These are phyloP conservation scores for Inosperma sp. DNA, from an alignment of 768 basidiomycete species.

Conservation along the genomic window DNA sequence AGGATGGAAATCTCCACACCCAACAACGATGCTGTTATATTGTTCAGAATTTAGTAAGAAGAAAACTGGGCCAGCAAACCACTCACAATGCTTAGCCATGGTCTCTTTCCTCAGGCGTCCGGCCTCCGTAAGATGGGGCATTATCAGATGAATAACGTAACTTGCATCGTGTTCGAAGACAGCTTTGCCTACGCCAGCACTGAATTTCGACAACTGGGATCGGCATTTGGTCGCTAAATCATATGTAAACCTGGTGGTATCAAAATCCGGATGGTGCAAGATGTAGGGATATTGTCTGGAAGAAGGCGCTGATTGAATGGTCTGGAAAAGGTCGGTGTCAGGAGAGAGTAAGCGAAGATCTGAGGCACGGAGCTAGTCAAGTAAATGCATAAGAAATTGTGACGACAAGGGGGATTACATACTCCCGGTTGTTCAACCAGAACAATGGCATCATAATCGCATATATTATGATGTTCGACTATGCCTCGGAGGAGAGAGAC, in stretches of 20 bases:
- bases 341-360: slow-evolving; percentile 61
- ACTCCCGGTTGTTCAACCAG: slow-evolving; percentile 73
- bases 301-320: slow-evolving; percentile 47
- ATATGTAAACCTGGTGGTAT: slow-evolving; percentile 36
- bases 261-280: slow-evolving; percentile 26
- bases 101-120: slow-evolving; percentile 42
- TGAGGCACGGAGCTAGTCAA: slow-evolving; percentile 63
- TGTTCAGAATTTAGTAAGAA: not conserved
- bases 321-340: slow-evolving; percentile 40
- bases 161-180: slow-evolving; percentile 38
- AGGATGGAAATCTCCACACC: slow-evolving; percentile 47
- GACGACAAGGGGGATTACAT: slow-evolving; percentile 24
- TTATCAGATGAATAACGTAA: slow-evolving; percentile 51
- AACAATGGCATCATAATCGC: slow-evolving; percentile 61
- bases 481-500: slow-evolving; percentile 42
- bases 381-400: not conserved
- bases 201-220: slow-evolving; percentile 42
- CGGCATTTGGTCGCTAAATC: slow-evolving; percentile 50
- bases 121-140: slow-evolving; percentile 47
- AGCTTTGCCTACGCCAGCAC: slow-evolving; percentile 35
- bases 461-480: slow-evolving; percentile 43
- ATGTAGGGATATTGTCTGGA: slow-evolving; percentile 63
- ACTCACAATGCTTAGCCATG: slow-evolving; percentile 54
- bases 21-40: slow-evolving; percentile 40
- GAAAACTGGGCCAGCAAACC: not conserved